Conservation (phyloP, 768 basidiomycete species). For the Suillus luteus region DNA sequence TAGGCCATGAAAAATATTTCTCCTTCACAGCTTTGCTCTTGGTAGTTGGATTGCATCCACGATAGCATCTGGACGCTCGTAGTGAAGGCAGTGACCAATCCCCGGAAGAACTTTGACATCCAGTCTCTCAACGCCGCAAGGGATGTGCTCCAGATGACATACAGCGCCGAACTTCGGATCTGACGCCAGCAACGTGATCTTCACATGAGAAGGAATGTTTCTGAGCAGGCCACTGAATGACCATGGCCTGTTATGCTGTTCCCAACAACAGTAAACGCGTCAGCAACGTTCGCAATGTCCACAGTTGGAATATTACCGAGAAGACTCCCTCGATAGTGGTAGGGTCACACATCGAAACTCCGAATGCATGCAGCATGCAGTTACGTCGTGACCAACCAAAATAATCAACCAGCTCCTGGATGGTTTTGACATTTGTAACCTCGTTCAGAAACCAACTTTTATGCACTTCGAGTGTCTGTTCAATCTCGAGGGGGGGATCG, state of each 20-base stretch:
- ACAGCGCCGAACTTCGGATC: conserved; percentile 19
- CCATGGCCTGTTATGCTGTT: conserved; percentile 23
- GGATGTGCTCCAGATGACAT: conserved; percentile 15
- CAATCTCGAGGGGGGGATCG: conserved; percentile 16
- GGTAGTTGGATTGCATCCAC: conserved; percentile 14
- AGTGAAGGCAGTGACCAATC: conserved; percentile 28
- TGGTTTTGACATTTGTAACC: conserved; percentile 2
- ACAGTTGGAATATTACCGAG: neutral
- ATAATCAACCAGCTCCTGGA: conserved; percentile 10
- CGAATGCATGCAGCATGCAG: conserved; percentile 8
- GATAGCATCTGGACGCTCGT: conserved; percentile 25
- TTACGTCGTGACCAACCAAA: conserved; percentile 20
- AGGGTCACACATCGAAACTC: conserved; percentile 13
- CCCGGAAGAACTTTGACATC: conserved; percentile 15
- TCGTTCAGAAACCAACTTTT: neutral
- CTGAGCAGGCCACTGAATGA: conserved; percentile 16
- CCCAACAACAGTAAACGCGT: neutral
- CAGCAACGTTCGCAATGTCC: neutral
- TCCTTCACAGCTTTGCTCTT: neutral
- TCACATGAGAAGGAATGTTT: conserved; percentile 11
- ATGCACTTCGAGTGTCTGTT: neutral
- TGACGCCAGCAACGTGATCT: conserved; percentile 19
- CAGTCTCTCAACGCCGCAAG: conserved; percentile 1
- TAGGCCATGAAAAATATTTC: too few species aligned
- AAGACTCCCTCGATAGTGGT: neutral